Evolutionary conservation across 257 asterid species (phyloP), one percentile per base, ranked within the genome.

Genomic region (Eucommia ulmoides): DNA sequence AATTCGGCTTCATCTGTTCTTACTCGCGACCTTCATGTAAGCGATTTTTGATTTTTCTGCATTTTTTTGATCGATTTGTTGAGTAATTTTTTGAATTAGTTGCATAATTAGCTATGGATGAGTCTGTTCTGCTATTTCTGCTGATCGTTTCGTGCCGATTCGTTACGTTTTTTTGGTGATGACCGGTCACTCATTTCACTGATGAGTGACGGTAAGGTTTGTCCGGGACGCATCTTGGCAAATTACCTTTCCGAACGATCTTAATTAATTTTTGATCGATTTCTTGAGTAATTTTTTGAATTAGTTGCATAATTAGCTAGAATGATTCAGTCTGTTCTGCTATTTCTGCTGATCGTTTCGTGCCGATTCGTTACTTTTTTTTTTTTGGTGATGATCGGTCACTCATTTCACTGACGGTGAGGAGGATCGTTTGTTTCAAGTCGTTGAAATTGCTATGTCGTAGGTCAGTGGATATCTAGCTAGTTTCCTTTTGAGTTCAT

Each of bases 1-100:
- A 63, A 51, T 50, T 52, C 81, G 15, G 54, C 67, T 44, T 69
- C 87, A 19, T 58, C 83, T 7, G 14, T 73, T 62, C 55, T 62
- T 18, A 58, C 74, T 52, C 67, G 95, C 50, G 48, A 64, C 49
- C 86, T 88, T 61, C 95, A 88, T 45, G 97, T 83, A 61, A 72
- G 76, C 53, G 50, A 3, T 11, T 53, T 26, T 42, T 7, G 19
- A 58, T 9, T 21, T 7, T 42, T 42, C 4, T 18, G 12, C 26
- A 15, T 33, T 7, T 7, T 22, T 21, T 20, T 49, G 3, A 22
- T 16, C 8, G 18, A 42, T 35, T 18, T 9, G 0, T 1, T 3
- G 24, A 12, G 22, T 17, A 8, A 15, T 17, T 9, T 44, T 3
- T 14, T 38, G n/a, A 38, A 38, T 38, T 6, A n/a, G n/a, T n/a